Base-by-base conservation (phyloP, 805 yeast species). In the Lachancea fermentati region DNA sequence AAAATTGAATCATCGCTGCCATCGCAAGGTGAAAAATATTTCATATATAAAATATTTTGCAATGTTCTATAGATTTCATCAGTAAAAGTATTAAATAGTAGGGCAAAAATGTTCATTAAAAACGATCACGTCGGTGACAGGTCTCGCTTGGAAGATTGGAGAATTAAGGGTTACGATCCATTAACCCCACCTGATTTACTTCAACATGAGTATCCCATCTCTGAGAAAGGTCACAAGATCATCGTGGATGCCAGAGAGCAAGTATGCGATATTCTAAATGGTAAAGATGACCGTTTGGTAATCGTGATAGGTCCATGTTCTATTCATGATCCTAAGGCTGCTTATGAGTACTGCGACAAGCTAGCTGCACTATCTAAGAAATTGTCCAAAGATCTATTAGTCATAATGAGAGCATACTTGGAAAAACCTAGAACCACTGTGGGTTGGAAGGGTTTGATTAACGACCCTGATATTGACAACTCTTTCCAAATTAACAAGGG, bases 351-450 rank as follows among this genome's bases (percentile, higher is more conserved):
- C 69, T 85, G 91, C 54, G 68, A 72, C 26, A 70, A 79, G 54
- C 74, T 91, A 43, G 65, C 75, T 32, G 70, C 69, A 40, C 60
- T 81, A 28, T 67, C 83, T 32, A 78, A 78, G 42, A 72, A 78
- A 57, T 70, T 84, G 48, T 72, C 81, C 49, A 79, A 76, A 35
- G 96, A 91, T 52, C 72, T 93, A 45, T 76, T 80, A 42, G 81
- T 93, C 44, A 81, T 93, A 47, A 93, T 93, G 98, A 81, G 98
- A 69, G 97, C 97, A 3, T 93, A 93, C 71, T 73, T 93, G 57
- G 98, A 91, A 65, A 91, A 91, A 68, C 98, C 98, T 54, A 80
- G 98, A 68, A 91, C 98, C 37, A 91, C 97, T 19, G 97, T 93
- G 34, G 98, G 98, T 45, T 91, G 98, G 98, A 91, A 91, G 69